Base-by-base conservation (phyloP, 768 basidiomycete species). In the Tulasnella sp. region DNA sequence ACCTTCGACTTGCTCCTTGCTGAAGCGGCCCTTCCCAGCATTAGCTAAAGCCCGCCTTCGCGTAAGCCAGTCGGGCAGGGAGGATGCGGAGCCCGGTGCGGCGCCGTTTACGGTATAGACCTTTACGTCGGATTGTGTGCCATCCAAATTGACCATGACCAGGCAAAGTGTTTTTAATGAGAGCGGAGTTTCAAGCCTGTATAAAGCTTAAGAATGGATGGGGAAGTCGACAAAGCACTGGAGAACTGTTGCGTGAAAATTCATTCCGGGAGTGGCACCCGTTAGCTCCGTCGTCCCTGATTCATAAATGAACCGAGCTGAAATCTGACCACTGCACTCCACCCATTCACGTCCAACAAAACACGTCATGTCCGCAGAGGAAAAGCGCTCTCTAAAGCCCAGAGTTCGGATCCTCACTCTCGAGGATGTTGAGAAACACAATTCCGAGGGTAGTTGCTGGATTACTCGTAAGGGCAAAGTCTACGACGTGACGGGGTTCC, bases 61-160 rank as follows among this genome's bases (percentile, higher is more conserved):
- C 2, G 79, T 85, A 43, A 96, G 78, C 92, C 92, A 96, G 71
- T 94, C 90, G 1, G 91, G 92, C n/a, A 96, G 76, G 35, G 91
- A 84, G 0, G 91, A 85, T 0, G 90, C 86, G 0, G 89, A 89
- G 7, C 88, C 85, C 0, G 86, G 79, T 4, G 84, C 78, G 8
- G 89, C 83, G 17, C 94, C 94, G 65, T 97, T 97, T 64, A 97
- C 92, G 19, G 92, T 96, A 74, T 98, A 98, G 36, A 94, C 87
- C 68, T 84, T 89, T 61, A 63, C 63, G 12, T 54, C 57, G 21
- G 48, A 35, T 36, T 59, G 40, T 27, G 39, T 29, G 4, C 41
- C 48, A 35, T 37, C 45, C 11, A 59, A 25, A 27, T 59, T 55
- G 50, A 52, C 50, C 50, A 52, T 52, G 9, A 15, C n/a, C n/a